These are phyloP conservation scores for Cryptosporidium andersoni DNA, from an alignment of 169 alveolate genomes.

Conservation along the genomic window DNA sequence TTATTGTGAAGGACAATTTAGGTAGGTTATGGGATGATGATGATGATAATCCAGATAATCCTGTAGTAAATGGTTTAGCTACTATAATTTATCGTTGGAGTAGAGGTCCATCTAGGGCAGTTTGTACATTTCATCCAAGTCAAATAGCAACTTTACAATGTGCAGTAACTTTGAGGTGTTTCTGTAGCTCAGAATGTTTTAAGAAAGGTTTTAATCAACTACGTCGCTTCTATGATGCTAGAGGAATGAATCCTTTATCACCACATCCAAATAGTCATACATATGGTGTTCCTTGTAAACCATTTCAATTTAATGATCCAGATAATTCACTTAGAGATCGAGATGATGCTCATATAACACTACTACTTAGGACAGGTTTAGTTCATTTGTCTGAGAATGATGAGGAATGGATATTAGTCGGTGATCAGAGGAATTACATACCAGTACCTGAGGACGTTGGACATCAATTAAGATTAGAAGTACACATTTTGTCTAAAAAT, in stretches of 20 bases:
- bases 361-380: constrained; percentile 77
- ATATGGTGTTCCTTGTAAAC: constrained; percentile 81
- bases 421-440: constrained; percentile 76
- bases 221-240: constrained; percentile 76
- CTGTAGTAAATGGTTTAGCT: constrained; percentile 73
- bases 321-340: constrained; percentile 76
- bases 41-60: constrained; percentile 65
- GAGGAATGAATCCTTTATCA: constrained; percentile 76
- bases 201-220: constrained; percentile 77
- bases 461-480: constrained; percentile 78
- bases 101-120: constrained; percentile 82
- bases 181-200: constrained; percentile 79
- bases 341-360: constrained; percentile 77
- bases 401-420: constrained; percentile 75
- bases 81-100: constrained; percentile 79
- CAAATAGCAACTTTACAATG: constrained; percentile 79
- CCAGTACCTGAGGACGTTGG: constrained; percentile 80
- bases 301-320: constrained; percentile 78
- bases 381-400: constrained; percentile 67
- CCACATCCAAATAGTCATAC: constrained; percentile 80
- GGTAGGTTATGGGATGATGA: constrained; percentile 78
- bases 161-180: constrained; percentile 79
- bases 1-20: constrained; percentile 75
- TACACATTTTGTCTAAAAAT: constrained; percentile 70
- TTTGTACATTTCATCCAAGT: constrained; percentile 81